phyloP scores from a whole-genome alignment of 495 filamentous ascomycete species.

The Penicillium lagena region DNA sequence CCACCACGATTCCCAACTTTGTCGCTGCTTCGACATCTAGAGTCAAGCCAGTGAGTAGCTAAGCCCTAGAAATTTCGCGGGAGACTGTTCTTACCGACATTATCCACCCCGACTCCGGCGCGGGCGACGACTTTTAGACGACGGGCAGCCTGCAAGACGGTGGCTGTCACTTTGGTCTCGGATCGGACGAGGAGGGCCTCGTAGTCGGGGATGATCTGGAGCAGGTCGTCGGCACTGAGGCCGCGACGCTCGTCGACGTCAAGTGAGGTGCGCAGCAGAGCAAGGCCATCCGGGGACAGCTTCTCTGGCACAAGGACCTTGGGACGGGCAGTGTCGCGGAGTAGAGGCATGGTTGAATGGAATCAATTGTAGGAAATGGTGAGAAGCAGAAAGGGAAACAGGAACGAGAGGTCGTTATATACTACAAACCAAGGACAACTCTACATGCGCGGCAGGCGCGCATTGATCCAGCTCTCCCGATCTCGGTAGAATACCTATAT shows the following conservation, averaged over 20 bases:
- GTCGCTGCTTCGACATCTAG: conserved; percentile 58
- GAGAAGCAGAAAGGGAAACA: background rate
- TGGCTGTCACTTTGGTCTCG: conserved; percentile 62
- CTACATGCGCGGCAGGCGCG: conserved; percentile 10
- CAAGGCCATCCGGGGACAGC: conserved; percentile 64
- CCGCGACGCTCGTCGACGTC: conserved; percentile 54
- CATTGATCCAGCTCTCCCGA: background rate
- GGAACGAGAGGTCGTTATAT: background rate
- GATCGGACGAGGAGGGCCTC: conserved; percentile 66
- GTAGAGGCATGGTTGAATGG: conserved; percentile 7
- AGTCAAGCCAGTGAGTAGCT: background rate
- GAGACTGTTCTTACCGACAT: conserved; percentile 40
- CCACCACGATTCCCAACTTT: conserved; percentile 59
- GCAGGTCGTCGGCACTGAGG: conserved; percentile 48
- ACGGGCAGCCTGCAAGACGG: conserved; percentile 49
- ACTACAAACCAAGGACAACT: too few species aligned
- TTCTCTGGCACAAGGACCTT: conserved; percentile 67
- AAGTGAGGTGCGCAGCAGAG: conserved; percentile 48
- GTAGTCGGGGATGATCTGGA: conserved; percentile 52
- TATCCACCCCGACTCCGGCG: conserved; percentile 71
- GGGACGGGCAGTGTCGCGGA: conserved; percentile 21
- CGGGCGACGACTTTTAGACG: conserved; percentile 66
- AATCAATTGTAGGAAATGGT: background rate
- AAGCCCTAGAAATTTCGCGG: background rate
- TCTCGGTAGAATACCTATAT: too few species aligned